These are phyloP conservation scores for Albatrellus ellisii DNA, from an alignment of 768 basidiomycete species.

Conservation along the genomic window DNA sequence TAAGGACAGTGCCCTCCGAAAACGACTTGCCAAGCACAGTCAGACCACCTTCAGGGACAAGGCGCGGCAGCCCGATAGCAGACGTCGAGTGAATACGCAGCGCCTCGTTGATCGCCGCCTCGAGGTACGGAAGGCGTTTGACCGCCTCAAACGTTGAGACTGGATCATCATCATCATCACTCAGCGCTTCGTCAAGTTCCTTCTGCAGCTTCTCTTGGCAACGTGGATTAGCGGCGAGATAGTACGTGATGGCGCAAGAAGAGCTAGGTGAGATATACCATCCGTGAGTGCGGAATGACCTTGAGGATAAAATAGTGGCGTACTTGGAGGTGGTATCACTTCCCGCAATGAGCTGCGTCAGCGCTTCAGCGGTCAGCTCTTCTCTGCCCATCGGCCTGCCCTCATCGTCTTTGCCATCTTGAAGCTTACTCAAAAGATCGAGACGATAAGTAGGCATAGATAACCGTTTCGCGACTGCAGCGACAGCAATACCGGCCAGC, in stretches of 20 bases:
- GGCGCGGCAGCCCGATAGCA: constrained; percentile 68
- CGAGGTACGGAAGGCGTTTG: constrained; percentile 66
- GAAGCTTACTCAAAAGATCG: constrained; percentile 74
- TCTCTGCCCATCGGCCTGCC: constrained; percentile 71
- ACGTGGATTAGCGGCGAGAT: constrained; percentile 55
- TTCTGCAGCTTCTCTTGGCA: constrained; percentile 61
- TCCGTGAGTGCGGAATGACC: no score
- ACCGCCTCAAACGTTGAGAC: constrained; percentile 54
- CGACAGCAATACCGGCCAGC: constrained; percentile 22
- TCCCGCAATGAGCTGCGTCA: constrained; percentile 79
- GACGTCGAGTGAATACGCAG: constrained; percentile 80
- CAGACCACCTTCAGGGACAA: constrained; percentile 65
- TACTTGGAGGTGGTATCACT: constrained; percentile 92
- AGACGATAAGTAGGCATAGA: constrained; percentile 55
- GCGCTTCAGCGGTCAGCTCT: constrained; percentile 81
- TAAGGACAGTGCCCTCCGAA: constrained; percentile 63
- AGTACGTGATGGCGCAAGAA: constrained; percentile 80
- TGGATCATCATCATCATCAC: constrained; percentile 47
- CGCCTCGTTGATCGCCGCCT: constrained; percentile 80
- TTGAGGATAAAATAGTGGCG: constrained; percentile 16
- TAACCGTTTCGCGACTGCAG: constrained; percentile 55
- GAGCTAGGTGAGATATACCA: constrained; percentile 44
- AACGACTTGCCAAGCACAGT: constrained; percentile 44
- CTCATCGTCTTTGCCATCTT: constrained; percentile 62
- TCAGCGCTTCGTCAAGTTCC: constrained; percentile 55